These are phyloP conservation scores for Candida pseudoviswanathii DNA, from an alignment of 1,139 yeast species.

Conservation along the genomic window DNA sequence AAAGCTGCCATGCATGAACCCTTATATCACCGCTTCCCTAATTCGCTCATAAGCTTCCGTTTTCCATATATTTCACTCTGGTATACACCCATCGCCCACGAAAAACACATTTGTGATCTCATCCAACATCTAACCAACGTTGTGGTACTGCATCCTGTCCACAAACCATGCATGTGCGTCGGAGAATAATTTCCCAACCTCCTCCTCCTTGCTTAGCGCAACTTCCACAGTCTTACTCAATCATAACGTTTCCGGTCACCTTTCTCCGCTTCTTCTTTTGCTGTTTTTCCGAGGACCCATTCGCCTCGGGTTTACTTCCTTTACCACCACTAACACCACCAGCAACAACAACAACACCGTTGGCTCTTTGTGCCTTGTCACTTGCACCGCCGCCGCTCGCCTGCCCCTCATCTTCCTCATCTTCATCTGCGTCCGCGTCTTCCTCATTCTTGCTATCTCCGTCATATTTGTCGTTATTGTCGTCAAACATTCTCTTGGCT, in stretches of 20 bases:
- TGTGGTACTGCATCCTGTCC: too few relatives aligned
- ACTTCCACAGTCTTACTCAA: slow-evolving; percentile 4
- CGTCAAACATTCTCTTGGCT: slow-evolving; percentile 75
- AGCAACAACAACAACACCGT: not conserved
- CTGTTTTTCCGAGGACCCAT: not conserved
- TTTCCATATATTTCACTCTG: too few relatives aligned
- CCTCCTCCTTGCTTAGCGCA: too few relatives aligned
- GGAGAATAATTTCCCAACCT: too few relatives aligned
- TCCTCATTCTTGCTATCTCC: slow-evolving; percentile 14
- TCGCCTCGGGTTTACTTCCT: slow-evolving; percentile 1
- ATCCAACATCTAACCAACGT: too few relatives aligned
- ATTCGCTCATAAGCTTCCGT: too few relatives aligned
- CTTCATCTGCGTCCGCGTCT: slow-evolving; percentile 12
- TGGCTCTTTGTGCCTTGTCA: slow-evolving; percentile 1
- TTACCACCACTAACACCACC: too few relatives aligned
- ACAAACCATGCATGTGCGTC: not conserved
- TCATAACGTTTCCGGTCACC: slow-evolving; percentile 18
- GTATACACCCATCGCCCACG: too few relatives aligned
- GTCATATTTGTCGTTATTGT: slow-evolving; percentile 19
- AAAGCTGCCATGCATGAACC: not conserved
- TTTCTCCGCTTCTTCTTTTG: slow-evolving; percentile 15
- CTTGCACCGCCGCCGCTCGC: slow-evolving; percentile 4
- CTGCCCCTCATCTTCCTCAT: slow-evolving; percentile 7
- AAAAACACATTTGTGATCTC: too few relatives aligned
- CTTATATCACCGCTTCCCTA: not conserved